A percentile compares a stretch with the other conserved stretches of the same genome.
These are phyloP conservation scores for Nannochloropsis salina DNA, from an alignment of 108 stramenopile species.

Conservation along the genomic window DNA sequence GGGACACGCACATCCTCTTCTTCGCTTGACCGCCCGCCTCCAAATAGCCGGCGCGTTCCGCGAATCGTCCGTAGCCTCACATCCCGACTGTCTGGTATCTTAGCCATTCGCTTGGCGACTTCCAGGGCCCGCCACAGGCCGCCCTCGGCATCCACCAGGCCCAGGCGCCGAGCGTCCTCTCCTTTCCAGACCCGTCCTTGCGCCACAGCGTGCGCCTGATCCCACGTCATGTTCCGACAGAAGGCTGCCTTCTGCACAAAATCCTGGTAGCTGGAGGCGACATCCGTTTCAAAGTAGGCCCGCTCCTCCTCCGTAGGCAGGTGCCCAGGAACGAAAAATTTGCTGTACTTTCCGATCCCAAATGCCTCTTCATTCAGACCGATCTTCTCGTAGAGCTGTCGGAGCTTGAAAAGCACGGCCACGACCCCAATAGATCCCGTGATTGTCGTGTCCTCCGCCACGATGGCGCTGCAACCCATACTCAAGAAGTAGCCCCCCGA, in stretches of 20 bases:
- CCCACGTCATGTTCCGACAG: conserved; percentile 28
- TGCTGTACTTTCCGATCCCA: conserved; percentile 48
- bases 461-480: conserved; percentile 50
- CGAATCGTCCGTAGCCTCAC: background rate
- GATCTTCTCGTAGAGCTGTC: conserved; percentile 35
- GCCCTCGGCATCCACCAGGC: background rate
- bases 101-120: background rate
- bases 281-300: conserved; percentile 26
- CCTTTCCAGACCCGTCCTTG: conserved; percentile 43
- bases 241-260: conserved; percentile 27
- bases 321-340: conserved; percentile 33
- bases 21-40: background rate
- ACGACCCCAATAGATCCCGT: conserved; percentile 54
- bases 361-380: conserved; percentile 43
- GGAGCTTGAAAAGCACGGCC: conserved; percentile 30
- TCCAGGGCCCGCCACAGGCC: background rate
- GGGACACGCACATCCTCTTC: background rate
- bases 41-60: conserved; percentile 1
- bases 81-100: conserved; percentile 6
- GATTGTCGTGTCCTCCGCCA: conserved; percentile 48
- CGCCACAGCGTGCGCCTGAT: conserved; percentile 34
- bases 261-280: conserved; percentile 28
- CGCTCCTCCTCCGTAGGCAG: conserved; percentile 25
- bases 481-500: conserved; percentile 51
- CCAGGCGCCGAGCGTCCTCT: background rate